phyloP scores from a whole-genome alignment of 2,329 filamentous ascomycete species.

The Aureobasidium namibiae region DNA sequence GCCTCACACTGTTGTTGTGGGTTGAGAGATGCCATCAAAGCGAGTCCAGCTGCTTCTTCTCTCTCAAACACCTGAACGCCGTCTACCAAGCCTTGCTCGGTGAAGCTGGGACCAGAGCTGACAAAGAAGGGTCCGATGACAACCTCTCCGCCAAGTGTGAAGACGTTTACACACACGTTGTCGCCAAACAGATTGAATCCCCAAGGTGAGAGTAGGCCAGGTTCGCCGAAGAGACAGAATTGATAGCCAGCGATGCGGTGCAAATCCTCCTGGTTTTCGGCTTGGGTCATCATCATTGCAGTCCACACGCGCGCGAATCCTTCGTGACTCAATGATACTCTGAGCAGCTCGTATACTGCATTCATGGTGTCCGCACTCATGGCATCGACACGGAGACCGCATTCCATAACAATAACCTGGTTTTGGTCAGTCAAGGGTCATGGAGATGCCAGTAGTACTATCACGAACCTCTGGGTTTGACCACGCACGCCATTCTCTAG shows the following conservation, averaged over 20 bases:
- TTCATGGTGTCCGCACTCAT: constrained; percentile 37
- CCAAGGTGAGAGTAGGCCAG: constrained; percentile 52
- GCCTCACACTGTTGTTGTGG: constrained; percentile 40
- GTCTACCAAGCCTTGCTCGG: constrained; percentile 17
- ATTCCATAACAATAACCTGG: constrained; percentile 54
- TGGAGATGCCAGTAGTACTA: too few relatives aligned
- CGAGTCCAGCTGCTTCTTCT: constrained; percentile 55
- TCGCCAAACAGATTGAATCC: constrained; percentile 70
- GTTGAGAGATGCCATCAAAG: constrained; percentile 57
- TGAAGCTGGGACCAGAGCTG: constrained; percentile 48
- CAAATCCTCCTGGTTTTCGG: constrained; percentile 40
- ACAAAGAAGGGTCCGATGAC: constrained; percentile 67
- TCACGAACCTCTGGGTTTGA: constrained; percentile 52
- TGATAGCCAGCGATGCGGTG: constrained; percentile 46
- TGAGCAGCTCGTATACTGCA: constrained; percentile 48
- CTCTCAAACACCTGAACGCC: constrained; percentile 57
- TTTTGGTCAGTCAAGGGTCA: not conserved
- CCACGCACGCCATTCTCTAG: constrained; percentile 62
- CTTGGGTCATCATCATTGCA: constrained; percentile 63
- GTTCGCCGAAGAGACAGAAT: constrained; percentile 59
- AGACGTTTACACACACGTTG: constrained; percentile 63
- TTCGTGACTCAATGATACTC: constrained; percentile 53
- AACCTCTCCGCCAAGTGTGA: constrained; percentile 57
- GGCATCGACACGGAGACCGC: constrained; percentile 60
- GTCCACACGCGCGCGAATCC: constrained; percentile 60